Evolutionary conservation across 495 filamentous ascomycete species (phyloP).

Genomic region (Pyronema omphalodes): DNA sequence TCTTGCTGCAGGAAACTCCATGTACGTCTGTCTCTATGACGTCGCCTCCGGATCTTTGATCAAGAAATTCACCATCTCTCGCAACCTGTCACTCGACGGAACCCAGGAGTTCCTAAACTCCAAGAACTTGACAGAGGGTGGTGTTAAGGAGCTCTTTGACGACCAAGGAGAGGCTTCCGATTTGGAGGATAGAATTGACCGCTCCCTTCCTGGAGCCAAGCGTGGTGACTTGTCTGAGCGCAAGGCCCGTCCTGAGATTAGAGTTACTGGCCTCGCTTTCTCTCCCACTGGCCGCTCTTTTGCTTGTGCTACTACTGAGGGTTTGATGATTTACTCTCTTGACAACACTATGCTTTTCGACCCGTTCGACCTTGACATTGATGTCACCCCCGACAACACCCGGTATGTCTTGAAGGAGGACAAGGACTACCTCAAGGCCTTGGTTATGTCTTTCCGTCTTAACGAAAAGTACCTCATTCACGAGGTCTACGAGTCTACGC

Average conservation of each 20-base stretch:
- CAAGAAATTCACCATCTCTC: constrained; percentile 83
- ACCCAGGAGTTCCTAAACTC: constrained; percentile 95
- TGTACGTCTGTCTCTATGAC: constrained; percentile 92
- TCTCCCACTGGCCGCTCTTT: constrained; percentile 75
- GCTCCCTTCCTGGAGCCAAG: constrained; percentile 69
- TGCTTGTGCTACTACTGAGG: constrained; percentile 89
- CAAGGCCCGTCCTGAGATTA: constrained; percentile 59
- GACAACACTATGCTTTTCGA: constrained; percentile 71
- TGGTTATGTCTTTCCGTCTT: constrained; percentile 92
- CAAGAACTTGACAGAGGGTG: constrained; percentile 74
- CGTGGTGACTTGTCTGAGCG: constrained; percentile 66
- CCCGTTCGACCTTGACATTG: constrained; percentile 86
- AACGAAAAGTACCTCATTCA: constrained; percentile 62
- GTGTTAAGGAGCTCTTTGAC: constrained; percentile 64
- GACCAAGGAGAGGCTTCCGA: constrained; percentile 77
- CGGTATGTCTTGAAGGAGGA: constrained; percentile 53
- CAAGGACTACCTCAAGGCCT: constrained; percentile 68
- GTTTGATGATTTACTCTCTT: constrained; percentile 76
- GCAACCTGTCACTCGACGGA: constrained; percentile 83
- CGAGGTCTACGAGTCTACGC: constrained; percentile 68
- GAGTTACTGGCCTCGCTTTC: constrained; percentile 73
- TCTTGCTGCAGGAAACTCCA: constrained; percentile 82
- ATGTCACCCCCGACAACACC: constrained; percentile 69
- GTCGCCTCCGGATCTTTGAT: constrained; percentile 72
- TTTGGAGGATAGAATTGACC: constrained; percentile 65